Conservation (phyloP, 345 rosid genomes). For the Tarenaya hassleriana region DNA sequence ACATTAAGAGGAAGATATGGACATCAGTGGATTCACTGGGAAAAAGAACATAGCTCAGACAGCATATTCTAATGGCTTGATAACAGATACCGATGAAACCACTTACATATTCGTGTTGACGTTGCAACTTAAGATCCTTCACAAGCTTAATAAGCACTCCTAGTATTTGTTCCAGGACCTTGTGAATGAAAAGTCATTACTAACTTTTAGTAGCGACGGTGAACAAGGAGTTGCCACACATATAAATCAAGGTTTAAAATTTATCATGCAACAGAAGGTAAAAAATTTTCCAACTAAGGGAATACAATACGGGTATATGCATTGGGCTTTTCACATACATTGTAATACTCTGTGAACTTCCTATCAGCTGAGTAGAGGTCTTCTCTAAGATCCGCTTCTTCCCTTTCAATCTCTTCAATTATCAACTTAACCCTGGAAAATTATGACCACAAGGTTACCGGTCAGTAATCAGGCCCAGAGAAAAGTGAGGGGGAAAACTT, state of each 20-base stretch:
- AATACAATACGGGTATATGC: neutral
- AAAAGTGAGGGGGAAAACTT: slow-evolving; percentile 2
- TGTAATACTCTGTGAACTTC: slow-evolving; percentile 87
- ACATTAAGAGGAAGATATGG: neutral
- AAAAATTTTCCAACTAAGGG: slow-evolving; percentile 2
- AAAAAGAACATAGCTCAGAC: neutral
- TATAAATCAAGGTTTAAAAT: neutral
- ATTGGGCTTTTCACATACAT: slow-evolving; percentile 42
- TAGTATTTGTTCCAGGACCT: slow-evolving; percentile 96
- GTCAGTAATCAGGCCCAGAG: neutral
- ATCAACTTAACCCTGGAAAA: slow-evolving; percentile 77
- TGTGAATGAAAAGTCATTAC: slow-evolving; percentile 8
- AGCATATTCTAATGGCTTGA: neutral
- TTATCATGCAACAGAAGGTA: neutral
- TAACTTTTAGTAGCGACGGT: slow-evolving; percentile 3
- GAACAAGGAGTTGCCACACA: slow-evolving; percentile 4
- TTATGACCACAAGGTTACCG: neutral
- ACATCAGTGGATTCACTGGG: neutral
- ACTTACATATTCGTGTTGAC: slow-evolving; percentile 86
- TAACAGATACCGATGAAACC: neutral
- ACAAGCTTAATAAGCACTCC: slow-evolving; percentile 96
- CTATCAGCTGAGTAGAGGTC: slow-evolving; percentile 95
- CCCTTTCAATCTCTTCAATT: slow-evolving; percentile 93
- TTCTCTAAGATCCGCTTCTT: slow-evolving; percentile 78
- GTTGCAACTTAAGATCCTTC: slow-evolving; percentile 91